Base-by-base conservation (phyloP, 345 rosid species). In the Capsella bursapastoris region DNA sequence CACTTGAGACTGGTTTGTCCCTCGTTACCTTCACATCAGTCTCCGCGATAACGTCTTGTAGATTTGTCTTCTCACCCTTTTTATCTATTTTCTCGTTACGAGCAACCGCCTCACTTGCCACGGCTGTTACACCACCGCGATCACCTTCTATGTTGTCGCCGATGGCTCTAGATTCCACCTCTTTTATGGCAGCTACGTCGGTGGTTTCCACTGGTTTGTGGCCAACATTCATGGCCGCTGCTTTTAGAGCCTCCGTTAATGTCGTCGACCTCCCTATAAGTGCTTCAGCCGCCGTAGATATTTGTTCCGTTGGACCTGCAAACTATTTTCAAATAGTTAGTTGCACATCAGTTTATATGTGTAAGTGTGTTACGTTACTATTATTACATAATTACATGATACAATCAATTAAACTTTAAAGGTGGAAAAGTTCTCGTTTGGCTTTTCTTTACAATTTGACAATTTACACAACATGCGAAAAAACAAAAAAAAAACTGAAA, bases 181-280 rank as follows among this genome's bases (percentile, higher is more conserved):
- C 81, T 66, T 71, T 65, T 25, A 78, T 71, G 48, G 81, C 81
- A 11, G 81, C 81, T 1, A 71, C 14, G 55, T 77, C 77, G 7
- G 68, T 50, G 0, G 63, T 51, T 58, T 77, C 81, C 41, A 77
- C 77, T 7, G 72, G 76, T 16, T 77, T 77, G 2, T 50, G 22
- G 2, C 77, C 77, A 0, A 34, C 72, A 6, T 66, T 77, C 0
- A 77, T 77, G 8, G 81, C 22, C 0, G 77, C 81, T 15, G 77
- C 81, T 58, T 77, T 71, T 1, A 77, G 77, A 40, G 81, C 81
- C 2, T 71, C 81, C 8, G 77, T 77, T 16, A 77, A 34, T 1
- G 63, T 77, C 40, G 81, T 66, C 7, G 81, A 71, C 14, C 81
- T 77, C 8, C 81, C 73, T 0, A 77, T 4, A 57, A 77, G 81